Percentiles rank a stretch among this genome's conserved stretches.
phyloP scores from a whole-genome alignment of 75 land plant genomes.

The Gnetum montanum region DNA sequence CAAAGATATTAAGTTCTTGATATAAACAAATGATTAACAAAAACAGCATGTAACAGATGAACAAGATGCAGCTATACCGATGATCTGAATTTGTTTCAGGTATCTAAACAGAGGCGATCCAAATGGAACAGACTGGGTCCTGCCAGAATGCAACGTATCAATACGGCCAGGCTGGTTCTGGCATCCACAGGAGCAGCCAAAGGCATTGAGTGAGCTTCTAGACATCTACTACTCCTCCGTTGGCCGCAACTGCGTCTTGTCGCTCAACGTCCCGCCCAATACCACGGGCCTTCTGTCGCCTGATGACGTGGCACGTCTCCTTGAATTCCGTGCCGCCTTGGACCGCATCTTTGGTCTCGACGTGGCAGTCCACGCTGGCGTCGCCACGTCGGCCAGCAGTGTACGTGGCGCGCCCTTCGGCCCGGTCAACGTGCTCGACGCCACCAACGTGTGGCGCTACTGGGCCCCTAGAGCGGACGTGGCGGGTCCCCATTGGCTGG shows the following conservation, averaged over 20 bases:
- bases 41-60: background rate
- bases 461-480: conserved; percentile 55
- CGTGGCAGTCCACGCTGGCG: conserved; percentile 25
- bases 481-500: conserved; percentile 32
- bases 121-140: conserved; percentile 77
- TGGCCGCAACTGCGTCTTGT: conserved; percentile 82
- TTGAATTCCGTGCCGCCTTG: conserved; percentile 40
- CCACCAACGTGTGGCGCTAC: conserved; percentile 54
- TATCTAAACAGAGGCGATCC: conserved; percentile 72
- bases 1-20: background rate
- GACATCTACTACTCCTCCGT: conserved; percentile 81
- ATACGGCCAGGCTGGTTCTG: conserved; percentile 92
- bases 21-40: background rate
- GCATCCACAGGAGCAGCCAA: conserved; percentile 65
- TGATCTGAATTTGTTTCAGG: conserved; percentile 15
- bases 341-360: conserved; percentile 50
- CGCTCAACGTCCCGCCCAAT: conserved; percentile 88
- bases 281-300: conserved; percentile 62
- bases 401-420: conserved; percentile 35
- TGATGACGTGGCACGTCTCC: conserved; percentile 34
- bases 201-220: conserved; percentile 40
- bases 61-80: no score
- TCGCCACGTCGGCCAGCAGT: conserved; percentile 72
- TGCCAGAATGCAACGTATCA: conserved; percentile 91
- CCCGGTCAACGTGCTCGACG: conserved; percentile 45